Base-by-base conservation (phyloP, 495 filamentous ascomycete species). In the Antarctomyces pellizariae region DNA sequence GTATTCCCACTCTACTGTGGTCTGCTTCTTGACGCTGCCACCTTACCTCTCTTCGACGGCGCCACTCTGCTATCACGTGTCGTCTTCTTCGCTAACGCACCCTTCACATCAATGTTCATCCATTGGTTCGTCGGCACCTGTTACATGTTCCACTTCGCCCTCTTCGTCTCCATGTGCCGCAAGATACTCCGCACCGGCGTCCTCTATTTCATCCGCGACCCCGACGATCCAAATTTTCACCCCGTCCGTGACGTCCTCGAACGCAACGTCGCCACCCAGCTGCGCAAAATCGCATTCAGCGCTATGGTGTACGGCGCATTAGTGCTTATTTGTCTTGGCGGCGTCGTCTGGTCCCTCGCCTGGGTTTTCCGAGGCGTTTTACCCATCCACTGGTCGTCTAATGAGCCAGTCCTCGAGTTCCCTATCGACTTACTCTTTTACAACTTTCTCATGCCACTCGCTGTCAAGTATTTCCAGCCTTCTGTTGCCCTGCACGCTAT, bases 141-240 rank as follows among this genome's bases (percentile, higher is more conserved):
- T 36, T 99, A 99, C 49, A 99, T 99, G 86, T 99, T 99, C 48
- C 86, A 99, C 44, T 99, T 99, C 45, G 86, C 86, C 12, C 58
- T 95, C 8, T 99, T 99, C 44, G 86, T 99, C 23, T 82, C 83
- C 22, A 95, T 99, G 86, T 99, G 86, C 49, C 70, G 86, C 26
- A 93, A 92, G 54, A 91, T 95, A 28, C 72, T 99, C 71, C 67
- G 86, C 33, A 72, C 57, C 26, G 86, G 86, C 21, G 86, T 95
- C 24, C 60, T 99, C 29, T 93, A 73, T 53, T 99, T 99, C 49
- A 95, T 99, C 38, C 75, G 86, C 22, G 86, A 99, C 49, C 86
- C 86, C 7, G 89, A 99, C 52, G 86, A 99, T 46, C 86, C 86
- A 18, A 93, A 80, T 9, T 95, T 99, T 46, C 86, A 99, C 44